Base-by-base conservation (phyloP, 1,284 basidiomycete species). In the Trichosporon inkin region DNA sequence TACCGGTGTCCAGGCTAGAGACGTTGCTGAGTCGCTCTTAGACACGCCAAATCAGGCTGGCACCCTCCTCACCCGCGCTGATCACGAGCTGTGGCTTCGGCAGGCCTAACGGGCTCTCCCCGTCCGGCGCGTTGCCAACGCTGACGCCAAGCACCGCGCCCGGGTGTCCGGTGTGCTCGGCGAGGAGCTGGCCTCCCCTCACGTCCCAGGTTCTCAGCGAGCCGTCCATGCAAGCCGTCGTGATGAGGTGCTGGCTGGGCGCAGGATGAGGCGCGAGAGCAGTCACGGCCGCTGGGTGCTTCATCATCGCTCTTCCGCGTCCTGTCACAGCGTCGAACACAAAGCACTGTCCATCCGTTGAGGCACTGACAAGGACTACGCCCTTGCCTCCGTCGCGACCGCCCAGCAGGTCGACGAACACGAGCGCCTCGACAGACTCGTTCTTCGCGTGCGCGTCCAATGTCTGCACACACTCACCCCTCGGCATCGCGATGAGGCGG, bases 241-340 rank as follows among this genome's bases (percentile, higher is more conserved):
- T 85, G 55, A 96, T 78, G 10, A 92, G 79, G 67, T 92, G 84
- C 3, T 84, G 81, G 62, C 69, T 55, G 47, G 89, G 88, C 39
- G 84, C 73, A 2, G 90, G 87, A 65, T 89, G 88, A 10, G 82
- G 82, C 28, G 87, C 82, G 14, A 99, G 80, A 2, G 84, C 85
- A 1, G 94, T 96, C 54, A 97, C 86, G 4, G 91, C 86, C 67
- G 93, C 91, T 93, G 72, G 56, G 38, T 66, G 64, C 8, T 44
- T 53, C 55, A 63, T 80, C 20, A 89, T 90, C n/a, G 87, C 83
- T 58, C 93, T 84, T 44, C 92, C 74, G 62, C 88, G 83, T 81
- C 89, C 90, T 11, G 89, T 92, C 53, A 84, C 84, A 37, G 95
- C 81, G 79, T 99, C 95, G 91, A 92, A 98, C 44, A 96, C 87